Base-by-base conservation (phyloP, 129 eudicot species). In the Chrysanthemum seticuspe region DNA sequence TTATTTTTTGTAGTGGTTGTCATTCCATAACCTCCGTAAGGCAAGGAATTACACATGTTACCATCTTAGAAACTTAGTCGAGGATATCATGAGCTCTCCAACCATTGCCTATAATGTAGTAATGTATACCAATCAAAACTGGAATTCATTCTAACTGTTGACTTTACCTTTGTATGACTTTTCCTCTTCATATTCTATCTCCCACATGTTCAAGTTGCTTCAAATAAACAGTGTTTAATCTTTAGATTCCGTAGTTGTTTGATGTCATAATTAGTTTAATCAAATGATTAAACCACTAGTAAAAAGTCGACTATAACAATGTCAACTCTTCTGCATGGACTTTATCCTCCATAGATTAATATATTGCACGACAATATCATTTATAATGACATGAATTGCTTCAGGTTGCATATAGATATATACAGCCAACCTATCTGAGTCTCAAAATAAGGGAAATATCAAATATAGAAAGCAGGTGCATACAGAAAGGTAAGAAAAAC, bases 331-430 rank as follows among this genome's bases (percentile, higher is more conserved):
- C 31, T 55, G 13, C 12, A 23, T 25, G 29, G 49, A 69, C 47
- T 34, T 54, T 54, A 16, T 55, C 74, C 51, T 34, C 74, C 74
- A 59, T 23, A 44, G 56, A 60, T 25, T 68, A 62, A 21, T 15
- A 2, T n/a, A 55, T 55, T 55, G 61, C 49, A 61, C 49, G 51
- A 73, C 27, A 29, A 61, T 73, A 16, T 49, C 70, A 27, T 73
- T 11, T 47, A 27, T 58, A 60, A 61, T 51, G 60, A 59, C 48
- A 13, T 19, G 67, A 52, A 25, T 50, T 45, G 44, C 44, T 29
- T 60, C 44, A 55, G 64, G 57, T 34, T 53, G 21, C 36, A 56
- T 56, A 34, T 56, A 18, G 15, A 31, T 70, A 7, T 44, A 67
- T 23, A 19, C 73, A 51, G 9, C 61, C 13, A 4, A 0, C 5